Evolutionary conservation across 2,329 filamentous ascomycete species (phyloP).

Genomic region (Stemphylium vesicarium): DNA sequence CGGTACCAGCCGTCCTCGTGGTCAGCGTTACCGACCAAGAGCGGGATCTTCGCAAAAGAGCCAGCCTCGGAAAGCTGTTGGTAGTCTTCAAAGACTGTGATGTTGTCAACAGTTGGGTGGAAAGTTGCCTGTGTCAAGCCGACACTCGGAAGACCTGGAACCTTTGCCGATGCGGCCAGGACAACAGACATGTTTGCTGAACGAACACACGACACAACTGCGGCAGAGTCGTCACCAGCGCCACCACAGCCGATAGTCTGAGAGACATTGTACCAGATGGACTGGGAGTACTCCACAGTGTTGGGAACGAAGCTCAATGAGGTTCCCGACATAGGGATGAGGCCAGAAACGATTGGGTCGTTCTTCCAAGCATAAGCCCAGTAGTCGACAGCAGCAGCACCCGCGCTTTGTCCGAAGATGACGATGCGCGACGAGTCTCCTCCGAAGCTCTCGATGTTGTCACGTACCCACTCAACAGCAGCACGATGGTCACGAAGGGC

Average conservation of each 20-base stretch:
- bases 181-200: conserved; percentile 27
- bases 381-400: conserved; percentile 53
- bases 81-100: conserved; percentile 40
- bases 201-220: conserved; percentile 48
- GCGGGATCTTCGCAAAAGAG: conserved; percentile 32
- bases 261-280: conserved; percentile 48
- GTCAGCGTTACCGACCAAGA: conserved; percentile 33
- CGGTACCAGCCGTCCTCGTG: conserved; percentile 39
- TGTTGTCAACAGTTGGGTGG: conserved; percentile 39
- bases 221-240: conserved; percentile 23
- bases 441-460: conserved; percentile 52
- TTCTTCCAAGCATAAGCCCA: conserved; percentile 56
- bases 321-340: conserved; percentile 58
- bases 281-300: conserved; percentile 32
- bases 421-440: conserved; percentile 49
- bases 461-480: conserved; percentile 48
- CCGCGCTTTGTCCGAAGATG: conserved; percentile 51
- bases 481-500: conserved; percentile 41
- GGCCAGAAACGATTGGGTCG: conserved; percentile 58
- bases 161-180: conserved; percentile 35
- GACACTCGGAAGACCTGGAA: conserved; percentile 34
- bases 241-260: conserved; percentile 47
- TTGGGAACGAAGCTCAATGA: conserved; percentile 42
- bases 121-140: conserved; percentile 37
- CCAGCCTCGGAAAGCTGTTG: conserved; percentile 28